These are phyloP conservation scores for Starmera caribaea DNA, from an alignment of 805 yeast species.

Conservation along the genomic window DNA sequence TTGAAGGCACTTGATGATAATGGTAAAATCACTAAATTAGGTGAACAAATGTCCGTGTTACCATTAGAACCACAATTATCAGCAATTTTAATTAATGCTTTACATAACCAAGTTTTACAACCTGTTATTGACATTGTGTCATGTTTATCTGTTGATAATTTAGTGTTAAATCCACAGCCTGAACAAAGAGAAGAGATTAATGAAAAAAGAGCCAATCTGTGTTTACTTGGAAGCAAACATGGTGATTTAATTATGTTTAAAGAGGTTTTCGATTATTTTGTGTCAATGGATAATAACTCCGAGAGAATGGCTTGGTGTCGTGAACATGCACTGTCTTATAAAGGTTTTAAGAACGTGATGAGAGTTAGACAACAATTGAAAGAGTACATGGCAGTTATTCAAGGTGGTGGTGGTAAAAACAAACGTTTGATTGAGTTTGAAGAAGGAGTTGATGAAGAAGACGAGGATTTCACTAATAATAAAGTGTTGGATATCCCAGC, in stretches of 20 bases:
- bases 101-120: constrained; percentile 33
- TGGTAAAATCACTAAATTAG: constrained; percentile 72
- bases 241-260: constrained; percentile 84
- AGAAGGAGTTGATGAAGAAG: constrained; percentile 17
- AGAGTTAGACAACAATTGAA: constrained; percentile 69
- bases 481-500: constrained; percentile 39
- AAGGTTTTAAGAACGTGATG: constrained; percentile 71
- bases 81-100: constrained; percentile 70
- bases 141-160: constrained; percentile 86
- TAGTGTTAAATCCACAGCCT: constrained; percentile 68
- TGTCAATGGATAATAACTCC: constrained; percentile 29
- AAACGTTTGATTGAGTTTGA: constrained; percentile 15
- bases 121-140: constrained; percentile 84
- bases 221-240: constrained; percentile 58
- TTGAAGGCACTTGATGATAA: constrained; percentile 68
- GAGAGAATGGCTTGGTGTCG: constrained; percentile 80
- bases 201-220: constrained; percentile 57
- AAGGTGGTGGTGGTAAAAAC: too few species aligned
- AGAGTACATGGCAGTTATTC: constrained; percentile 50
- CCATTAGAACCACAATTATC: constrained; percentile 92
- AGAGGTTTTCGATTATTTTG: constrained; percentile 58
- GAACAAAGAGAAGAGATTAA: constrained; percentile 81
- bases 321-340: constrained; percentile 61
- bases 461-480: background rate
- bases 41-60: constrained; percentile 77